phyloP scores from a whole-genome alignment of 1,284 basidiomycete genomes.

The Cronartium ribicola region DNA sequence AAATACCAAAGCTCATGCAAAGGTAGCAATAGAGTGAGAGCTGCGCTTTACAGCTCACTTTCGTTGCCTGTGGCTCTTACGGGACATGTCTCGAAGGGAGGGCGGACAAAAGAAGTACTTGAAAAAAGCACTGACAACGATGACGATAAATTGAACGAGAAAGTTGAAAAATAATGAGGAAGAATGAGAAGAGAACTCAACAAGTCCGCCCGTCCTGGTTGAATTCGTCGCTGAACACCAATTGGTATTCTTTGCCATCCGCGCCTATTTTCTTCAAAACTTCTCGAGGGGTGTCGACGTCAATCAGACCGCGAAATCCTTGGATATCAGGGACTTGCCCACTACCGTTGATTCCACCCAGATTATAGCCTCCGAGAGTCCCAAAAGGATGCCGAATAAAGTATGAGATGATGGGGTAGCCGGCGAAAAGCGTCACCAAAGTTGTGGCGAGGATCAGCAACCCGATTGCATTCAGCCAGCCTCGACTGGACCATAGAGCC shows the following conservation, averaged over 20 bases:
- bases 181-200: constrained; percentile 3
- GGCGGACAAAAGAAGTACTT: too few relatives aligned
- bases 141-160: not conserved
- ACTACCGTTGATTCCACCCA: constrained; percentile 71
- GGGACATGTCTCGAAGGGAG: too few relatives aligned
- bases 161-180: not conserved
- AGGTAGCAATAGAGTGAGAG: too few relatives aligned
- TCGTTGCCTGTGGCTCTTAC: too few relatives aligned
- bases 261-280: constrained; percentile 46
- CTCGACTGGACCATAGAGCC: constrained; percentile 19
- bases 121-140: not conserved
- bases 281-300: constrained; percentile 63
- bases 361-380: constrained; percentile 59
- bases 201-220: constrained; percentile 69
- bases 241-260: constrained; percentile 49
- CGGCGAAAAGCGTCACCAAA: constrained; percentile 49
- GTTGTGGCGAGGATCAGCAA: constrained; percentile 14
- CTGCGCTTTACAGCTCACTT: too few relatives aligned
- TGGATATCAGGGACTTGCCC: constrained; percentile 67
- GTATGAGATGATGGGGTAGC: constrained; percentile 53
- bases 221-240: constrained; percentile 85
- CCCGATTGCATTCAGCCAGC: constrained; percentile 39
- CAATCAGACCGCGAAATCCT: constrained; percentile 67
- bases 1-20: too few relatives aligned
- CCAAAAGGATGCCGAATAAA: constrained; percentile 48